Percentiles rank a stretch among this genome's conserved stretches.
Conservation (phyloP, 2,329 filamentous ascomycete species). For the Colletotrichum melonis region DNA sequence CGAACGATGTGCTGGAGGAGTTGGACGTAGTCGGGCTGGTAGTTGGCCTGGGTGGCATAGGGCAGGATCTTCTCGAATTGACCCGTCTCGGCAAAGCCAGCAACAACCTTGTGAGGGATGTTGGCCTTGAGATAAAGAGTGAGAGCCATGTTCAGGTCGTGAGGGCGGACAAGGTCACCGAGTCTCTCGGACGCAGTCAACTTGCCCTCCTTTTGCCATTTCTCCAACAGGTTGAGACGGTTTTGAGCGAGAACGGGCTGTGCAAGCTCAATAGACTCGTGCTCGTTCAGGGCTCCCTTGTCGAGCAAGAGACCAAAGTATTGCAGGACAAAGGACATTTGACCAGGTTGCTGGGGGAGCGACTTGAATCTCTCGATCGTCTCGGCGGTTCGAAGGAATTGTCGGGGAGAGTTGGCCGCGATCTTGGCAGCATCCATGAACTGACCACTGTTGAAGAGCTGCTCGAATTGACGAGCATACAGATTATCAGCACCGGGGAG, state of each 20-base stretch:
- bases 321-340: constrained; percentile 94
- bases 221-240: constrained; percentile 94
- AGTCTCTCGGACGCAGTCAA: constrained; percentile 96
- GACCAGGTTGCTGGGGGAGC: constrained; percentile 81
- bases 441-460: constrained; percentile 81
- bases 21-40: constrained; percentile 94
- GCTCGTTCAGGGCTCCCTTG: constrained; percentile 91
- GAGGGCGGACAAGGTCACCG: constrained; percentile 90
- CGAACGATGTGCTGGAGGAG: constrained; percentile 93
- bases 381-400: constrained; percentile 92
- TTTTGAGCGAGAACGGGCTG: constrained; percentile 93
- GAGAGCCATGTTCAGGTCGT: constrained; percentile 89
- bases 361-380: constrained; percentile 98
- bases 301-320: constrained; percentile 98
- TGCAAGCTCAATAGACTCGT: constrained; percentile 94
- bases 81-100: constrained; percentile 92
- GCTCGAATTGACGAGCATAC: constrained; percentile 93
- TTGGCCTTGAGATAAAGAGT: constrained; percentile 92
- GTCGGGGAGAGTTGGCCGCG: constrained; percentile 94
- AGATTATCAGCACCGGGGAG: constrained; percentile 94
- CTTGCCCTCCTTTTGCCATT: constrained; percentile 98
- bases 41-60: constrained; percentile 86
- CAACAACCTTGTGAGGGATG: constrained; percentile 92
- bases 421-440: constrained; percentile 94
- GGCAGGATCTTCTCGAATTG: constrained; percentile 97